phyloP scores from a whole-genome alignment of 768 basidiomycete species.

The Kwoniella botswanensis region DNA sequence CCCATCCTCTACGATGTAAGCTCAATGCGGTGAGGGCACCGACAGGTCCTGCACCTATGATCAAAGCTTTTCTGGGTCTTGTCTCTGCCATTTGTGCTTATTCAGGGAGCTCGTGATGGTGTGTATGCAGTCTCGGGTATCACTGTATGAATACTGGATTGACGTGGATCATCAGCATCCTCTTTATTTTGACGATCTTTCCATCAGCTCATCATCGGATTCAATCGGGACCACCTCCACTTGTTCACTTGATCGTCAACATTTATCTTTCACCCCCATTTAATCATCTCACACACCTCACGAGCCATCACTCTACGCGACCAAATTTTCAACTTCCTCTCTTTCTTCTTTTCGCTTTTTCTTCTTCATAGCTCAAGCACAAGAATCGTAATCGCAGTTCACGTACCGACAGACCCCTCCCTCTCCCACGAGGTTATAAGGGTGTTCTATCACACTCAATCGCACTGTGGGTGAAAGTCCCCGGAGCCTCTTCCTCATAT shows the following conservation, averaged over 20 bases:
- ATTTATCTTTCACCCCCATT: neutral
- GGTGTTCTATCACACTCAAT: conserved; percentile 21
- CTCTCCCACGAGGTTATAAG: no score
- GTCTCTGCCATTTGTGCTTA: conserved; percentile 4
- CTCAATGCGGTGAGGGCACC: conserved; percentile 88
- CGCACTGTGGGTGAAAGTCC: conserved; percentile 50
- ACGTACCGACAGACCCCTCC: conserved; percentile 32
- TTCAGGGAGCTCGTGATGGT: neutral
- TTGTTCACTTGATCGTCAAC: neutral
- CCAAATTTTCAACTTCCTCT: conserved; percentile 22
- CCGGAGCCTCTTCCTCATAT: conserved; percentile 40
- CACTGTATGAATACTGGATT: neutral
- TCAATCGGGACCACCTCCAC: conserved; percentile 15
- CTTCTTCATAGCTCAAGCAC: conserved; percentile 27
- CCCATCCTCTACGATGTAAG: conserved; percentile 82
- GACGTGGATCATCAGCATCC: neutral
- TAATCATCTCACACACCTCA: neutral
- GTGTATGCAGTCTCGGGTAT: neutral
- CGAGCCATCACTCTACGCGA: neutral
- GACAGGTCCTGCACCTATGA: conserved; percentile 86
- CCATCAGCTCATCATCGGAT: neutral
- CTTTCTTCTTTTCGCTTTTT: conserved; percentile 11
- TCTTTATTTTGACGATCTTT: conserved; percentile 4
- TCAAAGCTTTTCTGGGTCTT: conserved; percentile 50
- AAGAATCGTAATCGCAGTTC: conserved; percentile 43